A percentile compares a stretch with the other conserved stretches of the same genome.
phyloP scores from a whole-genome alignment of 2,329 filamentous ascomycete genomes.

The Raffaelea ambrosiae region DNA sequence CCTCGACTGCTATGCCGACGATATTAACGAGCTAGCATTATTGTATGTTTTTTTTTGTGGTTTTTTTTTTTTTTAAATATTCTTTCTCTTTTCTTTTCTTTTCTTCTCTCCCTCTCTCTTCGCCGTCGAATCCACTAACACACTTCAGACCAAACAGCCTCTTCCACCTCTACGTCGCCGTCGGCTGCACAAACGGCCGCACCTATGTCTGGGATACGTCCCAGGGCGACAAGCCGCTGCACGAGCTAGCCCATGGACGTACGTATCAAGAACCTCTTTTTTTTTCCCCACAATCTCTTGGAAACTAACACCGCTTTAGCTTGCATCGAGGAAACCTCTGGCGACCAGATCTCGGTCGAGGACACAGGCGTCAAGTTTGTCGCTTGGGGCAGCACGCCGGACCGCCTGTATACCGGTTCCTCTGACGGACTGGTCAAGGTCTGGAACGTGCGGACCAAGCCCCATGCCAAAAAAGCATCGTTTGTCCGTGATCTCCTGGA shows the following conservation, averaged over 20 bases:
- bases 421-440: conserved; percentile 56
- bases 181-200: conserved; percentile 52
- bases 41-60: conserved; percentile 23
- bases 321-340: conserved; percentile 20
- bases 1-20: conserved; percentile 49
- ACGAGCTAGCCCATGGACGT: conserved; percentile 45
- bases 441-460: conserved; percentile 47
- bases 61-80: not conserved
- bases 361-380: conserved; percentile 58
- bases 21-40: conserved; percentile 55
- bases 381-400: conserved; percentile 48
- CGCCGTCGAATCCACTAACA: too few relatives aligned
- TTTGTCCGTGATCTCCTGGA: conserved; percentile 46
- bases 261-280: conserved; percentile 11
- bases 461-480: conserved; percentile 19
- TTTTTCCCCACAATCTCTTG: conserved; percentile 9
- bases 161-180: conserved; percentile 45
- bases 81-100: too few relatives aligned
- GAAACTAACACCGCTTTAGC: conserved; percentile 6
- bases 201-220: conserved; percentile 57
- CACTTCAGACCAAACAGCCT: conserved; percentile 43
- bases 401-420: conserved; percentile 54
- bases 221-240: conserved; percentile 44
- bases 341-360: conserved; percentile 25
- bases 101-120: too few relatives aligned